Evolutionary conservation across 2,329 filamentous ascomycete species (phyloP).

Genomic region (Dactylellina leptospora): DNA sequence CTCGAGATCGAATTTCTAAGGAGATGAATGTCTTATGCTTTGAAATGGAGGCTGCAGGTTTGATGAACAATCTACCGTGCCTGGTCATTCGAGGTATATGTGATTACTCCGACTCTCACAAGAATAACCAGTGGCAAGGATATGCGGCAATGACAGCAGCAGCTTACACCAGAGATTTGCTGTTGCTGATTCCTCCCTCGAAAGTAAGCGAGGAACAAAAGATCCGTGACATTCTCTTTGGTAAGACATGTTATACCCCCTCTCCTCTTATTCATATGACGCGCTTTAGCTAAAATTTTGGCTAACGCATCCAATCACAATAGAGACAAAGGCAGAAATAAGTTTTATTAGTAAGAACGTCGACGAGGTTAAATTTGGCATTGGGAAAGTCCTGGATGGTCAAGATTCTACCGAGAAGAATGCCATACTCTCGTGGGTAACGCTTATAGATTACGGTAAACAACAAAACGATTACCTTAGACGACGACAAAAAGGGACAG

Average conservation of each 20-base stretch:
- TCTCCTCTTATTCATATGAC: no score
- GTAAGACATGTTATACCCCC: no score
- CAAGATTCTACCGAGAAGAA: neutral
- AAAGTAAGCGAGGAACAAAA: no score
- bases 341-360: no score
- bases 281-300: no score
- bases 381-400: neutral
- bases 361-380: no score
- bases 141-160: neutral
- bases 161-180: neutral
- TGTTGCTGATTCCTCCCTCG: neutral
- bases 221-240: no score
- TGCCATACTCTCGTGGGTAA: neutral
- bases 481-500: slow-evolving; percentile 61
- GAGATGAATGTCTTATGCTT: neutral
- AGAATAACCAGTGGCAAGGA: neutral
- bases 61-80: neutral
- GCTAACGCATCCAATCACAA: no score
- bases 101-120: neutral
- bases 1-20: neutral
- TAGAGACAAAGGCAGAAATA: no score
- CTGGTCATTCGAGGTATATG: neutral
- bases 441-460: neutral
- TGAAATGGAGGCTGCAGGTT: neutral
- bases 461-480: slow-evolving; percentile 54